Evolutionary conservation across 2,329 filamentous ascomycete genomes (phyloP).

Genomic region (Graphilbum ipis-grandicollis): DNA sequence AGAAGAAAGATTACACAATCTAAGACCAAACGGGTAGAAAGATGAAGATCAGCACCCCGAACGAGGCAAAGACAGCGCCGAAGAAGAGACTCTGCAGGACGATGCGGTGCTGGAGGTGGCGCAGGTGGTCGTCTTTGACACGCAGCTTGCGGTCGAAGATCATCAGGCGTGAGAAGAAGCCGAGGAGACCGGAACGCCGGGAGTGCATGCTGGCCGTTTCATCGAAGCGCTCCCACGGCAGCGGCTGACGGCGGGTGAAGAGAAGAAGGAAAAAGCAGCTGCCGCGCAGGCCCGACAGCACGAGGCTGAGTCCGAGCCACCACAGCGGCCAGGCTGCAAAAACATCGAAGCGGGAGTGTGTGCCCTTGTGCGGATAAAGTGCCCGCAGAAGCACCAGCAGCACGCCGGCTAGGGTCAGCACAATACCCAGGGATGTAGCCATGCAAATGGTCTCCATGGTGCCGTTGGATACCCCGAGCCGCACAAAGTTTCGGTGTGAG

Average conservation of each 20-base stretch:
- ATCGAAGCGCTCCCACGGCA: slow-evolving; percentile 30
- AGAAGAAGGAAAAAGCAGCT: slow-evolving; percentile 30
- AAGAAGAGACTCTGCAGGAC: slow-evolving; percentile 22
- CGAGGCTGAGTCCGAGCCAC: slow-evolving; percentile 24
- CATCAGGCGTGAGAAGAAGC: slow-evolving; percentile 21
- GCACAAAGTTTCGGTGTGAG: slow-evolving; percentile 31
- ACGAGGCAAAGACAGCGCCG: slow-evolving; percentile 18
- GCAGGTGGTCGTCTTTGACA: slow-evolving; percentile 24
- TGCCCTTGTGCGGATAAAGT: slow-evolving; percentile 19
- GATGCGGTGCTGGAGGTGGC: slow-evolving; percentile 25
- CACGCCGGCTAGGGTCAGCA: slow-evolving; percentile 21
- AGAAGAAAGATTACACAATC: no score
- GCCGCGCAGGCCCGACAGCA: slow-evolving; percentile 25
- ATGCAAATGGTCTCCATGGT: slow-evolving; percentile 31
- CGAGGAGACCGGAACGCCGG: slow-evolving; percentile 12
- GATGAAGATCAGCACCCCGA: slow-evolving; percentile 22
- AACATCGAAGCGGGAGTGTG: slow-evolving; percentile 22
- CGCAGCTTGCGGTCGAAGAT: slow-evolving; percentile 28
- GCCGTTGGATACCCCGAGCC: slow-evolving; percentile 34
- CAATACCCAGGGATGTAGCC: slow-evolving; percentile 24
- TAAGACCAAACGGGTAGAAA: slow-evolving; percentile 25
- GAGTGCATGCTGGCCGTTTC: slow-evolving; percentile 14
- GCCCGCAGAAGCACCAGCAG: slow-evolving; percentile 22
- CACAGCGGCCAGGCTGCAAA: slow-evolving; percentile 27
- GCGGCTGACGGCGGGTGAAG: slow-evolving; percentile 24